Percentiles rank a stretch among this genome's conserved stretches.
These are phyloP conservation scores for Musa beccarii DNA, from an alignment of 176 grass and related monocot species.

Conservation along the genomic window DNA sequence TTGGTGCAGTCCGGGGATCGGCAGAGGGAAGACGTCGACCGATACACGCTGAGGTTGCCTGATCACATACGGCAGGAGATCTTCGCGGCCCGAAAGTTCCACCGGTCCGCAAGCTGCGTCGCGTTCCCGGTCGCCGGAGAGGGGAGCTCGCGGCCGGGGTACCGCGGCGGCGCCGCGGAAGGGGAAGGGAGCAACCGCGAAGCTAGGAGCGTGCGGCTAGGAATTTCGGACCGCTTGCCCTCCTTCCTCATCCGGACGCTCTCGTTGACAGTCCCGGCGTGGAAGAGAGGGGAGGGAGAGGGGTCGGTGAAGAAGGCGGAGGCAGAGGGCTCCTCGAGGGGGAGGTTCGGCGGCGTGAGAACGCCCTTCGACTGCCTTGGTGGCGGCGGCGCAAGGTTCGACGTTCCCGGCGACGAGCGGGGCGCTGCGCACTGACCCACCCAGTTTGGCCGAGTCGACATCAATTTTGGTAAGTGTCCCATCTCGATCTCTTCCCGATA, in stretches of 20 bases:
- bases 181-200: slow-evolving; percentile 40
- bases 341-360: slow-evolving; percentile 16
- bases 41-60: slow-evolving; percentile 68
- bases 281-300: slow-evolving; percentile 35
- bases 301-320: slow-evolving; percentile 48
- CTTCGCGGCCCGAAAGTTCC: slow-evolving; percentile 38
- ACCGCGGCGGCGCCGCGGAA: slow-evolving; percentile 22
- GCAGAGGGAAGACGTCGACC: slow-evolving; percentile 21
- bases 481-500: no score
- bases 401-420: background rate
- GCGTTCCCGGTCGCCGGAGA: slow-evolving; percentile 28
- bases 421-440: background rate
- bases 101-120: slow-evolving; percentile 47
- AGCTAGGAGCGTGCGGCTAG: slow-evolving; percentile 47
- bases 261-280: slow-evolving; percentile 46
- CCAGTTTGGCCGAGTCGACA: background rate
- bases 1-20: background rate
- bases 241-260: slow-evolving; percentile 49
- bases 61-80: slow-evolving; percentile 49
- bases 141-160: slow-evolving; percentile 34
- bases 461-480: no score
- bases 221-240: slow-evolving; percentile 54
- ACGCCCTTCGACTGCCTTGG: slow-evolving; percentile 16
- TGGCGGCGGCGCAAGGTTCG: background rate
- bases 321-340: slow-evolving; percentile 10